Conservation (phyloP, 2,329 filamentous ascomycete species). For the Paecilomyces niveus region DNA sequence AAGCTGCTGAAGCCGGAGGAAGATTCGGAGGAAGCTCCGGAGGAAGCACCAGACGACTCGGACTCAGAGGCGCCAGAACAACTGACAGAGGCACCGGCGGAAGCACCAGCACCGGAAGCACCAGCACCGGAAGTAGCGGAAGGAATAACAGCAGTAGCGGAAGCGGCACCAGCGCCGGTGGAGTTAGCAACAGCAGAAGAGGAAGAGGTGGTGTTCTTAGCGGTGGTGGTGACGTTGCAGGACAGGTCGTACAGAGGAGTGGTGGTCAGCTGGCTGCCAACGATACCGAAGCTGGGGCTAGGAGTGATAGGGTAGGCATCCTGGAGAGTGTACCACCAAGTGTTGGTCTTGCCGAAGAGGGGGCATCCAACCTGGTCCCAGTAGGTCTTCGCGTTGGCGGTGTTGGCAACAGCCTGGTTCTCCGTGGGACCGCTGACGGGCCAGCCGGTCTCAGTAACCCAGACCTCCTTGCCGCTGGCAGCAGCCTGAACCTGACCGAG, state of each 20-base stretch:
- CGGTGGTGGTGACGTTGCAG: slow-evolving; percentile 15
- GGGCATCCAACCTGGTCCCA: slow-evolving; percentile 74
- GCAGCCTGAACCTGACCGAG: slow-evolving; percentile 53
- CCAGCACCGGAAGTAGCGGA: slow-evolving; percentile 13
- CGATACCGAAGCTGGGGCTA: slow-evolving; percentile 34
- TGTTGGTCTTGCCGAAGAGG: slow-evolving; percentile 34
- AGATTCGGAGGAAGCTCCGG: slow-evolving; percentile 2
- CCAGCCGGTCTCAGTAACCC: slow-evolving; percentile 87
- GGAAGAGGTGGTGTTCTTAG: neutral
- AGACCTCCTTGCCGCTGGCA: slow-evolving; percentile 63
- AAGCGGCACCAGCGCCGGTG: slow-evolving; percentile 11
- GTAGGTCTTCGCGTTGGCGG: slow-evolving; percentile 67
- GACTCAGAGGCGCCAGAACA: slow-evolving; percentile 12
- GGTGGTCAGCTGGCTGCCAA: slow-evolving; percentile 25
- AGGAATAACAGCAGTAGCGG: slow-evolving; percentile 13
- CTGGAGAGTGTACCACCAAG: slow-evolving; percentile 38
- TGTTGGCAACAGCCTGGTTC: slow-evolving; percentile 56
- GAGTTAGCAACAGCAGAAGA: slow-evolving; percentile 5
- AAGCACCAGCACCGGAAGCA: slow-evolving; percentile 15
- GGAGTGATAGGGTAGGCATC: slow-evolving; percentile 23
- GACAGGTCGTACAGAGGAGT: slow-evolving; percentile 32
- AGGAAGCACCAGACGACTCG: slow-evolving; percentile 18
- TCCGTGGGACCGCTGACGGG: slow-evolving; percentile 62
- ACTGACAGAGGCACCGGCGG: slow-evolving; percentile 6
- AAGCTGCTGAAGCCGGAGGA: neutral